Evolutionary conservation across 2,329 filamentous ascomycete species (phyloP), one percentile per base, ranked within the genome.

Genomic region (Epichloe amarillans): DNA sequence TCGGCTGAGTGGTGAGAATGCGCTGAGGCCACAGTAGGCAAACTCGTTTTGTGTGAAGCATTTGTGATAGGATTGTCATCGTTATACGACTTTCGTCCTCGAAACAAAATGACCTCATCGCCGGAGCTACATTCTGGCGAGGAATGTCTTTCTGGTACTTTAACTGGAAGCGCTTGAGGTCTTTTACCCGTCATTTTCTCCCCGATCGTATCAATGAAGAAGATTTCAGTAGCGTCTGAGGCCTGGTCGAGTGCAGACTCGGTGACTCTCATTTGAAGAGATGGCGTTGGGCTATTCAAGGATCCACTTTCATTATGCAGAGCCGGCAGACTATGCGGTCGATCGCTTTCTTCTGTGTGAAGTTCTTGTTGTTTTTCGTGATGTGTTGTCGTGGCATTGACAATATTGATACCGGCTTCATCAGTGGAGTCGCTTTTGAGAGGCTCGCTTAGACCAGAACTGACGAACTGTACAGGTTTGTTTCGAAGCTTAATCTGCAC

Each of bases 31-130:
- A 33, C 23, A 38, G 17, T 19, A n/a, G 15, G 36, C 21, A 39
- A 38, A 35, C 19, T 33, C 10, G 5, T 14, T 21, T 21, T 21
- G 15, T 33, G 37, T 30, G 38, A 4, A 23, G 11, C 4, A 3
- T 10, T 14, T 43, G 30, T 19, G 15, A 12, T 33, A 6, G 5
- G 15, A 12, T 19, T 19, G 45, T 17, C 19, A n/a, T 17, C n/a
- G 39, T 58, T 60, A 11, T 52, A 21, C 59, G 56, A 51, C 59
- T 62, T 61, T 52, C 81, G 72, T 39, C 81, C 81, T 52, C 71
- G 75, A 61, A 86, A 88, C 0, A 87, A 60, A 45, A 89, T 80
- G 5, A 88, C 70, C 56, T 95, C 66, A 11, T 66, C 85, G 59
- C 83, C 85, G 0, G 84, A 86, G 45, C 53, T 61, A 37, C 55